Conservation (phyloP, 495 filamentous ascomycete genomes). For the Thermothielavioides terrestris region DNA sequence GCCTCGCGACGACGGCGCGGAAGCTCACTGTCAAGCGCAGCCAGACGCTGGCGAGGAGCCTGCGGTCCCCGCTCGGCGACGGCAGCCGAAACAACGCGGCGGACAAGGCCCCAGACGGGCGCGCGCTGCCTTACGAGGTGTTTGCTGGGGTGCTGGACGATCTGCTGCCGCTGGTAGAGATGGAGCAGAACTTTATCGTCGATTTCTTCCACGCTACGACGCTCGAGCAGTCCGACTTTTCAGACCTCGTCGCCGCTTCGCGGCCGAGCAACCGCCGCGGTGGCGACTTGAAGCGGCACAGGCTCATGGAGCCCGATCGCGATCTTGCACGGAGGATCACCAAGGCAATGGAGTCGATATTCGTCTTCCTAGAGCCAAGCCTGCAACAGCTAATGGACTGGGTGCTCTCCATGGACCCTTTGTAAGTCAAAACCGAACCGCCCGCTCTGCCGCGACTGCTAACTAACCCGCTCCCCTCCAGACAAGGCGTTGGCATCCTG, state of each 20-base stretch:
- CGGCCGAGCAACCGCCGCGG: conserved; percentile 58
- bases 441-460: neutral
- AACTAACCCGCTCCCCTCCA: conserved; percentile 27
- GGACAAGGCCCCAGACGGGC: conserved; percentile 58
- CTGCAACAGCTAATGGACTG: conserved; percentile 78
- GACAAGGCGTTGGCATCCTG: conserved; percentile 83
- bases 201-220: conserved; percentile 89
- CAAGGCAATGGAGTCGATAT: conserved; percentile 79
- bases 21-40: conserved; percentile 89
- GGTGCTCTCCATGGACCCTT: conserved; percentile 67
- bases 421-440: conserved; percentile 46
- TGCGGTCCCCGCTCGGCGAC: conserved; percentile 60
- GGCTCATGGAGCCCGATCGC: conserved; percentile 75
- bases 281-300: conserved; percentile 59
- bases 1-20: conserved; percentile 66
- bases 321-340: conserved; percentile 69
- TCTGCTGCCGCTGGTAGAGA: conserved; percentile 66
- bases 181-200: conserved; percentile 90
- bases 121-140: conserved; percentile 68
- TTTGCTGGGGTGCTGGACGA: conserved; percentile 74
- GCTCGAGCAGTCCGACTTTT: conserved; percentile 65
- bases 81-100: conserved; percentile 42
- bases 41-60: conserved; percentile 67
- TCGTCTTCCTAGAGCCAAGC: conserved; percentile 68
- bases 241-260: conserved; percentile 60